Evolutionary conservation across 805 yeast species (phyloP).

Genomic region (Wickerhamiella parazyma): DNA sequence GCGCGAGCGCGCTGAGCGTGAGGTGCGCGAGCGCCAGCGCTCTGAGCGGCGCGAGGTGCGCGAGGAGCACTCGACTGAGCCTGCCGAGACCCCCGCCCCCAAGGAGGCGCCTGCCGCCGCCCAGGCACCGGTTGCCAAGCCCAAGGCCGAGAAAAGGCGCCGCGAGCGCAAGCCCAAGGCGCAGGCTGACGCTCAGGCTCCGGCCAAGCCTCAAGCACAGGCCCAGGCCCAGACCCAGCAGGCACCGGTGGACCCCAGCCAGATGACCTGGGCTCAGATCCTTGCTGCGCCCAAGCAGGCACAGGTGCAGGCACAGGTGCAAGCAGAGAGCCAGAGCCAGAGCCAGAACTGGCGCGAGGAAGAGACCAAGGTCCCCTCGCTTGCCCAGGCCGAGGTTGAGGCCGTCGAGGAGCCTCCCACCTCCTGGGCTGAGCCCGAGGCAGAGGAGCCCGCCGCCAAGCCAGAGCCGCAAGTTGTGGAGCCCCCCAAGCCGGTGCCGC

Average conservation of each 20-base stretch:
- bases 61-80: not conserved
- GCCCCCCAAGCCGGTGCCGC: constrained; percentile 11
- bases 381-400: not conserved
- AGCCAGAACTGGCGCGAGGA: not conserved
- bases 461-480: constrained; percentile 13
- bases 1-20: constrained; percentile 46
- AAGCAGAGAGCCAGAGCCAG: not conserved
- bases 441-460: constrained; percentile 14
- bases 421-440: constrained; percentile 11
- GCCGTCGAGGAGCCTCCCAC: not conserved
- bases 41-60: not conserved
- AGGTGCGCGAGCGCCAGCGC: constrained; percentile 20
- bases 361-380: not conserved
- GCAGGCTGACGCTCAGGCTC: constrained; percentile 5
- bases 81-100: not conserved
- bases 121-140: not conserved
- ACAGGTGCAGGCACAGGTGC: constrained; percentile 1
- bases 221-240: not conserved
- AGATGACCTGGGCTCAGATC: constrained; percentile 18
- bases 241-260: constrained; percentile 9
- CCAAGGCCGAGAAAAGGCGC: constrained; percentile 5
- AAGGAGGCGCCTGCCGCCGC: not conserved
- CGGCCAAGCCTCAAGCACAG: not conserved
- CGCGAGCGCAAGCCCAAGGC: constrained; percentile 13
- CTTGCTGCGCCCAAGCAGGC: constrained; percentile 2